Base-by-base conservation (phyloP, 2,329 filamentous ascomycete species). In the Fusarium lateritium region DNA sequence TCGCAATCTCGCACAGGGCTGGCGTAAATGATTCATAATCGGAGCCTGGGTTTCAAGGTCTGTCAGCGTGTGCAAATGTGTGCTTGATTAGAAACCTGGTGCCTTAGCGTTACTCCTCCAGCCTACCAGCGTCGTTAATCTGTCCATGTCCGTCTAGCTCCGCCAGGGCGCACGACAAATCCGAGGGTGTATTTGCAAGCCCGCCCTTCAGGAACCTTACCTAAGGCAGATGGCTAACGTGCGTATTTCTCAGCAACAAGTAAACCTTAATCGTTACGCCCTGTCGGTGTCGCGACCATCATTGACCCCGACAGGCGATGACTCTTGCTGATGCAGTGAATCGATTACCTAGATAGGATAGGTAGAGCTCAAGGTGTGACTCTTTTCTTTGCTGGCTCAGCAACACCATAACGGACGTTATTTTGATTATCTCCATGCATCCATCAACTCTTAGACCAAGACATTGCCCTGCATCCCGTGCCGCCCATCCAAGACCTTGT, bases 11-110 rank as follows among this genome's bases (percentile, higher is more conserved):
- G 34, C 69, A 71, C 69, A 72, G 39, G 69, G 65, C 39, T 70
- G 55, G 52, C 62, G 55, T 56, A 56, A 55, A 53, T 69, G 68
- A 71, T 71, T 71, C 68, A 71, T 71, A 71, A 71, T 71, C 68
- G 56, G 22, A 57, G 62, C 51, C 55, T 56, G 47, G 43, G n/a
- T 47, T 53, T 64, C 39, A 22, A 49, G 64, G 50, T 67, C 65
- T 47, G 67, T 63, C 59, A 62, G 62, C 62, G 43, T 31, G 34
- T 45, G 56, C 36, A 56, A 60, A 28, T 52, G 65, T 55, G 51
- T 55, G 51, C 45, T 65, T 71, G 68, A 69, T 70, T 70, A 71
- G 68, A 68, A 71, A 70, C 63, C 65, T 19, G 21, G 28, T 56
- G 51, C 44, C 55, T 56, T 70, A 61, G 67, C 47, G 58, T 46